Evolutionary conservation across 768 basidiomycete genomes (phyloP).

Genomic region (Gautieria morchelliformis): DNA sequence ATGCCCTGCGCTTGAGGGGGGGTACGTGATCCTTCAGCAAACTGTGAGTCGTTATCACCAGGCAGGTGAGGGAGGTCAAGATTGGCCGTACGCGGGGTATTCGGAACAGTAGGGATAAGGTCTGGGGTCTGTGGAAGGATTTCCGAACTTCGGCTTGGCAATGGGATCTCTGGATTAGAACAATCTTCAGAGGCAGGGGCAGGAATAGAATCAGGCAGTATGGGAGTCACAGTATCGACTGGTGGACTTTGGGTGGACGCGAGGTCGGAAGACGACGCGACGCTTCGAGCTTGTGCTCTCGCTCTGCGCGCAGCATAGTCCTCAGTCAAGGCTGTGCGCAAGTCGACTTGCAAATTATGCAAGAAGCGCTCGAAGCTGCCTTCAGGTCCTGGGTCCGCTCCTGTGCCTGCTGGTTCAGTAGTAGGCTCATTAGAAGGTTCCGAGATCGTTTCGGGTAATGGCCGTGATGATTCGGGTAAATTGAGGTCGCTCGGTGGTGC

Average conservation of each 20-base stretch:
- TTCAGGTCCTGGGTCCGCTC: slow-evolving; percentile 2
- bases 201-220: not conserved
- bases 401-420: not conserved
- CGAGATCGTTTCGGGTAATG: not conserved
- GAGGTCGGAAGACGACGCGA: not conserved
- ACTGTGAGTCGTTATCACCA: slow-evolving; percentile 28
- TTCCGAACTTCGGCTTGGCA: not conserved
- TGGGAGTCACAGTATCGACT: not conserved
- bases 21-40: slow-evolving; percentile 20
- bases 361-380: slow-evolving; percentile 67
- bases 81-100: slow-evolving; percentile 1
- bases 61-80: slow-evolving; percentile 24
- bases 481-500: not conserved
- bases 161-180: not conserved
- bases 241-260: not conserved
- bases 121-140: not conserved
- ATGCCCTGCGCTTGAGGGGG: slow-evolving; percentile 20
- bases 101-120: not conserved
- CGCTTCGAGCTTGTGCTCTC: slow-evolving; percentile 2
- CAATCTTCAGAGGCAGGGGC: not conserved
- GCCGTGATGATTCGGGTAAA: not conserved
- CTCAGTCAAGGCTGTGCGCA: slow-evolving; percentile 51
- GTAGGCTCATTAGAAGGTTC: not conserved
- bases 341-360: slow-evolving; percentile 65
- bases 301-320: slow-evolving; percentile 14